These are phyloP conservation scores for Oryza meridionalis DNA, from an alignment of 176 grass and related monocot genomes.

Conservation along the genomic window DNA sequence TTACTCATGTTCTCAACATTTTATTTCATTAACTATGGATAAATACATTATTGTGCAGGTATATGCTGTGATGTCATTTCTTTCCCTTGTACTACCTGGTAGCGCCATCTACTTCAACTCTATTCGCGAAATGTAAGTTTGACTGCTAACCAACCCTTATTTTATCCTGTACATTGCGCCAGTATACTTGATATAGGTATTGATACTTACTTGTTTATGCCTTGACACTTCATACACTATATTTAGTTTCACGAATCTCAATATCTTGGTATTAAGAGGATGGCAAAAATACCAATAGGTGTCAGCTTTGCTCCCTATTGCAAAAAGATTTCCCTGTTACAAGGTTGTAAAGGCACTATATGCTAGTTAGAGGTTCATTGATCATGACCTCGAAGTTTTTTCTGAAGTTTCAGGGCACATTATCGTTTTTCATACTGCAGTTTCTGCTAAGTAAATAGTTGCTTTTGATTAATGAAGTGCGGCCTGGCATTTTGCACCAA, in stretches of 20 bases:
- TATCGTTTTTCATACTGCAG: background rate
- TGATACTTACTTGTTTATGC: background rate
- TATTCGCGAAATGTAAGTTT: constrained; percentile 82
- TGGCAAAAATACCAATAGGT: background rate
- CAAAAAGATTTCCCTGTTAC: background rate
- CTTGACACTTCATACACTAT: background rate
- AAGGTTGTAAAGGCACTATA: background rate
- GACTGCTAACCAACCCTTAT: constrained; percentile 14
- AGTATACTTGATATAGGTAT: background rate
- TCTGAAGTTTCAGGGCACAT: background rate
- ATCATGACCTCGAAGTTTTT: background rate
- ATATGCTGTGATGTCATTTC: constrained; percentile 92
- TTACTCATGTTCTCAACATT: background rate
- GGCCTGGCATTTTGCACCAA: background rate
- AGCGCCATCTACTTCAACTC: constrained; percentile 82
- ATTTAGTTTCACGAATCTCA: constrained; percentile 3
- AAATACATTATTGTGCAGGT: constrained; percentile 52
- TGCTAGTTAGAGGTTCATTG: background rate
- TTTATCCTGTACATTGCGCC: background rate
- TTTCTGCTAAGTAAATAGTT: background rate
- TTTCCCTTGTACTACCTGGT: constrained; percentile 63
- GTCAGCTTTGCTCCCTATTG: background rate
- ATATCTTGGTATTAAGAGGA: background rate
- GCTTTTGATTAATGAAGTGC: background rate
- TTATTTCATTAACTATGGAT: constrained; percentile 6